Evolutionary conservation across 805 yeast species (phyloP), one percentile per base, ranked within the genome.

Genomic region (Metschnikowia peoriensis): DNA sequence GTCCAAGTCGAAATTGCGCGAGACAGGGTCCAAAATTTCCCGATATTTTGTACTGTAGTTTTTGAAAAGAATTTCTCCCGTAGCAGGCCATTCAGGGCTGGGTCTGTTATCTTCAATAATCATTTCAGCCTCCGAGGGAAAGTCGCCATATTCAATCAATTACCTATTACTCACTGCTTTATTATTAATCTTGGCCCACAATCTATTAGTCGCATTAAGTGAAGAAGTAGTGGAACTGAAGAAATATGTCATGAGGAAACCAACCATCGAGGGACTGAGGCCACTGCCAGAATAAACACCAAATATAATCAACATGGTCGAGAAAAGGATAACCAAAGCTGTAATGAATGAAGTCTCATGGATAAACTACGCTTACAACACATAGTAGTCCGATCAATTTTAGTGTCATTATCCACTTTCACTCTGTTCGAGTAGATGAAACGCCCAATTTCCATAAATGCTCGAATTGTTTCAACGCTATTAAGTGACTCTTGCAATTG

Each of bases 341-440:
- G 75, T 69, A 40, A 72, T 67, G 8, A 66, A 61, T 70, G 75
- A 44, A 72, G 65, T 54, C 77, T 64, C 64, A 70, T 64, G 4
- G 70, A 64, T 41, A 71, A 62, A 76, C 77, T 72, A 49, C 75
- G 61, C 50, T 66, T 66, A 43, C 63, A 53, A 12, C 61, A 54
- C 14, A 59, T 59, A 41, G 55, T 60, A 12, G 64, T 53, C 55
- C 63, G 59, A 16, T 64, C 61, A 16, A 61, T 59, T 28, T 55
- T 61, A 1, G 64, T 54, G 49, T 61, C 61, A 6, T 53, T 58
- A 48, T 71, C 63, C n/a, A 71, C 59, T 38, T 67, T 67, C 2
- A 28, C 34, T 34, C 53, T 60, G 50, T 61, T 61, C 28, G 66
- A 61, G 53, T 62, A 61, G 22, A 58, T 53, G 46, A 70, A 72